Conservation (phyloP, 202 grass and related monocot genomes). For the Alloteropsis angusta region DNA sequence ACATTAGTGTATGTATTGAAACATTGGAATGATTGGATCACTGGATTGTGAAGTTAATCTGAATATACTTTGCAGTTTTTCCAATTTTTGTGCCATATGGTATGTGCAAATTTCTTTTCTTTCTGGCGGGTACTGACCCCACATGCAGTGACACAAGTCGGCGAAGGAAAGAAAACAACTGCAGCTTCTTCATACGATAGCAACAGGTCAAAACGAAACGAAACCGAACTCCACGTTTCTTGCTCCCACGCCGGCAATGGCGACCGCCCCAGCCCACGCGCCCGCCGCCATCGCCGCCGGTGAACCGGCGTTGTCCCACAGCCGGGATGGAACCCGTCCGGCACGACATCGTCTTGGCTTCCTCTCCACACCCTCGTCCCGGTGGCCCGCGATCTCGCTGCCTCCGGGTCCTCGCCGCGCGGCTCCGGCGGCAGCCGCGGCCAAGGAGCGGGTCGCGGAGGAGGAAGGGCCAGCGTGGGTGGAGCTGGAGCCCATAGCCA, state of each 20-base stretch:
- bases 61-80: not conserved
- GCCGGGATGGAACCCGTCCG: not conserved
- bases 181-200: not conserved
- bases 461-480: conserved; percentile 46
- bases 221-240: not conserved
- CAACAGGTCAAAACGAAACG: not conserved
- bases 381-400: conserved; percentile 30
- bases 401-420: conserved; percentile 16
- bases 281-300: not conserved
- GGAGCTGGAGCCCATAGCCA: conserved; percentile 50
- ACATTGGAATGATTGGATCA: not conserved
- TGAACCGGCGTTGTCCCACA: not conserved
- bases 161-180: not conserved
- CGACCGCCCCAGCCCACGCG: conserved; percentile 18
- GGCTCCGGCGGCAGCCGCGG: conserved; percentile 20
- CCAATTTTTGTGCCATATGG: not conserved
- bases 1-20: not conserved
- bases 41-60: conserved; percentile 3
- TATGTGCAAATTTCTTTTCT: not conserved
- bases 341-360: not conserved
- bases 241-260: conserved; percentile 20
- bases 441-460: conserved; percentile 19
- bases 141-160: conserved; percentile 5
- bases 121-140: not conserved
- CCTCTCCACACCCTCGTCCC: not conserved